Base-by-base conservation (phyloP, 371 early-diverging fungal genomes). In the Lichtheimia hyalospora region DNA sequence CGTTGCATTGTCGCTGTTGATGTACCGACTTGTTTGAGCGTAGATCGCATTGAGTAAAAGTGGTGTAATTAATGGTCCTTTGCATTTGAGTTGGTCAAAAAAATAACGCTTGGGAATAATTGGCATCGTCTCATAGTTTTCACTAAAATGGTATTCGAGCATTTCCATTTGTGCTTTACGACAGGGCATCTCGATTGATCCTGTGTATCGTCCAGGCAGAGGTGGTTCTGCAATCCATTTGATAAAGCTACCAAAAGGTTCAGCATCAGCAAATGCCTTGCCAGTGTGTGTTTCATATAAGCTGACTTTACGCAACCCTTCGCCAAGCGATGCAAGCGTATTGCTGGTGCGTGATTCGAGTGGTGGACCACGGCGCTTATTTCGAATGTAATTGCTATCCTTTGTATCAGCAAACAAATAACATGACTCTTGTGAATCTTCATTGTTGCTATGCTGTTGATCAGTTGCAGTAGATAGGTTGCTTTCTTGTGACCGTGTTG, bases 41-140 rank as follows among this genome's bases (percentile, higher is more conserved):
- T 77, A 80, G 16, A 80, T 80, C n/a, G 60, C 59, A 43, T 80
- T 72, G 8, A 80, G 57, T 23, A 80, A 48, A 2, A 80, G 57
- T 16, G 81, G 81, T 8, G 77, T 73, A 21, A 77, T 66, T 3
- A 80, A 52, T 0, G 75, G 67, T 1, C 77, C 81, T 52, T 73
- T 73, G 23, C 64, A 54, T 24, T 54, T 66, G 21, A 80, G 58
- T 59, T 80, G 81, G 14, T 80, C 70, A 44, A 70, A 73, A 52
- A 80, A 71, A 63, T 71, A 70, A 8, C 70, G 64, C 25, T 60
- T 60, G 23, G 77, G 71, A 20, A 79, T 52, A 27, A 77, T 60
- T 15, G 67, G 64, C 6, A 51, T 21, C 14, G 73, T 51, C 4
- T 68, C 53, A 25, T 69, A 63, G 18, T 73, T 67, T 43, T 73